Base-by-base conservation (phyloP, 2,329 filamentous ascomycete species). In the Raffaelea albimanens region DNA sequence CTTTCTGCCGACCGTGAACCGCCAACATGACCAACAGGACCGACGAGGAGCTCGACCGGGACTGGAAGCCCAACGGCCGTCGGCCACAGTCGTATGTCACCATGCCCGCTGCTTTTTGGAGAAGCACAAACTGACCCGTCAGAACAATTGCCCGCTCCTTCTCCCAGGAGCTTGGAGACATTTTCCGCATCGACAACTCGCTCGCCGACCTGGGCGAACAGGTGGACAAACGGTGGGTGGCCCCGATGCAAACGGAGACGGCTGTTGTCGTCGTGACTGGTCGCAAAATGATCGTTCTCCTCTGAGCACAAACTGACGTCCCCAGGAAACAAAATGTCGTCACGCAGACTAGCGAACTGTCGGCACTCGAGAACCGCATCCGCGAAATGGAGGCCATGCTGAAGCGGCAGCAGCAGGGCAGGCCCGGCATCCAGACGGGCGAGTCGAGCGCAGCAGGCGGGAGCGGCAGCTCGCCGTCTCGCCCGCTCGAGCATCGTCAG, bases 71-170 rank as follows among this genome's bases (percentile, higher is more conserved):
- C 57, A 90, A 72, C 62, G 79, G 76, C 61, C 76, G 76, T 60
- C 84, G 87, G 55, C 87, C 87, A 55, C 85, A 91, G 70, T 93
- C 87, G 87, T 93, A 73, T 65, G 87, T 80, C 20, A n/a, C 3
- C 20, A 20, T 45, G 19, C 2, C 20, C 14, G 31, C 10, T 23
- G 13, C 21, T 34, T 36, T 34, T 21, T 23, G 21, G 18, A 34
- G 16, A 34, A 34, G 16, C 10, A 34, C 10, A 34, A 5, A 38
- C 34, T 38, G 18, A 38, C 34, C 34, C 34, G 34, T 38, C 66
- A 95, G 90, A 54, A 93, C 87, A 52, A 82, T 95, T 66, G 90
- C 89, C 46, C 84, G 81, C 58, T 87, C 85, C 61, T 95, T 96
- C 68, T 91, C 88, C 50, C 73, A 81, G 40, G 87, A 91, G 63